Conservation (phyloP, 805 yeast genomes). For the Candida easanensis region DNA sequence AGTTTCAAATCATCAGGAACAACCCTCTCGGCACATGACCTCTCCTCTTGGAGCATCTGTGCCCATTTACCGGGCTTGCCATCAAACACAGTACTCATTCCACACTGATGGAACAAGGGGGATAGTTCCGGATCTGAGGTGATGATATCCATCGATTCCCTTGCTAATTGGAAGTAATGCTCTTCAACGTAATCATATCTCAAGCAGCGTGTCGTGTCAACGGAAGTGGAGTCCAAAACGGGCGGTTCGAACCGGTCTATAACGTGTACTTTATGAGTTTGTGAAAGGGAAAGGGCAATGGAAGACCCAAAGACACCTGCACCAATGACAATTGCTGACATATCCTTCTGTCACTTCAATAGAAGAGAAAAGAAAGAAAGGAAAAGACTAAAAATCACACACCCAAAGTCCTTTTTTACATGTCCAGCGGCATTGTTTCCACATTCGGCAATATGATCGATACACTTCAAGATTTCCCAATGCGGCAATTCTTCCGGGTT, state of each 20-base stretch:
- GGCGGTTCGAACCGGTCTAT: slow-evolving; percentile 17
- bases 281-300: slow-evolving; percentile 29
- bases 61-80: not conserved
- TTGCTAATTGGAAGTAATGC: slow-evolving; percentile 6
- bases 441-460: not conserved
- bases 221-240: slow-evolving; percentile 10
- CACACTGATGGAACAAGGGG: slow-evolving; percentile 7
- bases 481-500: not conserved
- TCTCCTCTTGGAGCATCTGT: not conserved
- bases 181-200: slow-evolving; percentile 10
- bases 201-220: slow-evolving; percentile 14
- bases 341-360: not conserved
- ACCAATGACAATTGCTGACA: not conserved
- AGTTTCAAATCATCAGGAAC: slow-evolving; percentile 1
- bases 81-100: slow-evolving; percentile 10
- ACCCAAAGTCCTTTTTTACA: not conserved
- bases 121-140: slow-evolving; percentile 6
- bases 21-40: not conserved
- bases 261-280: slow-evolving; percentile 5
- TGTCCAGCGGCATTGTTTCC: not conserved
- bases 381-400: not conserved
- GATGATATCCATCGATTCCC: slow-evolving; percentile 1
- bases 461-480: not conserved
- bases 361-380: not conserved
- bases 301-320: slow-evolving; percentile 39